Evolutionary conservation across 2,329 filamentous ascomycete species (phyloP), one percentile per base, ranked within the genome.

Genomic region (Podosphaera leucotricha): DNA sequence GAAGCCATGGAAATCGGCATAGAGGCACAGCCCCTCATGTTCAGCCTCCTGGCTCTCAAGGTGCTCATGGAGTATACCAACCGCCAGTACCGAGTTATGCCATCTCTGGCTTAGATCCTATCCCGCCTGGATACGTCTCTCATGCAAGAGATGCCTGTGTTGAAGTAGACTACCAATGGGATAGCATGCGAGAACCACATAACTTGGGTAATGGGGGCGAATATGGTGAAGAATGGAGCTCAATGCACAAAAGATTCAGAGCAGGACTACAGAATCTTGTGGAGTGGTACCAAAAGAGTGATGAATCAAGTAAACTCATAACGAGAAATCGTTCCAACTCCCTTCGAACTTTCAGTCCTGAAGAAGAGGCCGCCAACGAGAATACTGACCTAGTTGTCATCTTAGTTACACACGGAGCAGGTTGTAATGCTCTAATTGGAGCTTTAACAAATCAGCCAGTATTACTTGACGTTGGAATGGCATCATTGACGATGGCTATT

Each of bases 391-490:
- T 85, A 1, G 77, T 95, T 1, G 65, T 98, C 15, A 68, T 98
- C 36, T 63, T 98, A 6, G 80, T 98, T 19, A 93, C 90, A 0
- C 90, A 98, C 57, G 87, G 87, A 20, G 90, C 90, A 13, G 90
- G 90, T 35, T 93, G 87, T 62, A 98, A 98, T 62, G 90, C 90
- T 2, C 63, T 98, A 38, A 86, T 98, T 49, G 85, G 87, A 11
- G 85, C 85, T 21, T 72, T 98, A 50, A 92, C 86, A 0, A 81
- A 87, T 47, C 81, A 93, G 55, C 87, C 90, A 0, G 85, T 92
- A 0, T 68, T 98, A 13, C 74, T 92, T 55, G 86, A 95, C 56
- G 80, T 95, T 15, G 79, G 78, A 22, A 81, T 92, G 62, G 82
- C 87, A 0, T 93, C 86, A 2, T 67, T 98, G 41, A 94, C 87